Conservation (phyloP, 2,329 filamentous ascomycete genomes). For the Penicillium psychrosexuale region DNA sequence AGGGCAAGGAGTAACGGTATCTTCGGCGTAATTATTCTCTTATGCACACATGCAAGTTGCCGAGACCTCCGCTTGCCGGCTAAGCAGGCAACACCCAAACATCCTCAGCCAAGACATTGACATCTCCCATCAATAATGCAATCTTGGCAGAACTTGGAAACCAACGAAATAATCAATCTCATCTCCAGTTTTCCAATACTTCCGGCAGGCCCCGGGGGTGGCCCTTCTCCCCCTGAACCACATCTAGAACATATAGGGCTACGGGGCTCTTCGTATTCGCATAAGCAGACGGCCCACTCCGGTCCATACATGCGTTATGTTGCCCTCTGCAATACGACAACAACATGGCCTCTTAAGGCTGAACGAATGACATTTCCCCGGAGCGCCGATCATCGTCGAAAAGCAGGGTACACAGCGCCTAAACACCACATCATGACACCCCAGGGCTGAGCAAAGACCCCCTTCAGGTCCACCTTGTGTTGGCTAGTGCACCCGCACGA, state of each 20-base stretch:
- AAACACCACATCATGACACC: neutral
- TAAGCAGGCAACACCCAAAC: neutral
- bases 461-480: constrained; percentile 3
- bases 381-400: neutral
- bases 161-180: neutral
- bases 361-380: neutral
- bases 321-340: neutral
- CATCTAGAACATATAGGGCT: neutral
- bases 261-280: neutral
- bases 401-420: too few relatives aligned
- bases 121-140: neutral
- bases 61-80: neutral
- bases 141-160: neutral
- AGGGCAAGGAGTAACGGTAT: too few relatives aligned
- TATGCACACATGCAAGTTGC: too few relatives aligned
- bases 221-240: neutral
- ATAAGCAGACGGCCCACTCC: neutral
- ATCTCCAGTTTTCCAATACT: neutral
- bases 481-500: constrained; percentile 4
- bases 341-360: neutral
- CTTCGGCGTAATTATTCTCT: too few relatives aligned
- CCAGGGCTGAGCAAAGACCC: neutral
- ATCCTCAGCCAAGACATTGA: neutral
- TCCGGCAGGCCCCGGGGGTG: neutral
- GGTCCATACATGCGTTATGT: neutral